Base-by-base conservation (phyloP, 441 rosid species). In the Macaranga tanarius region DNA sequence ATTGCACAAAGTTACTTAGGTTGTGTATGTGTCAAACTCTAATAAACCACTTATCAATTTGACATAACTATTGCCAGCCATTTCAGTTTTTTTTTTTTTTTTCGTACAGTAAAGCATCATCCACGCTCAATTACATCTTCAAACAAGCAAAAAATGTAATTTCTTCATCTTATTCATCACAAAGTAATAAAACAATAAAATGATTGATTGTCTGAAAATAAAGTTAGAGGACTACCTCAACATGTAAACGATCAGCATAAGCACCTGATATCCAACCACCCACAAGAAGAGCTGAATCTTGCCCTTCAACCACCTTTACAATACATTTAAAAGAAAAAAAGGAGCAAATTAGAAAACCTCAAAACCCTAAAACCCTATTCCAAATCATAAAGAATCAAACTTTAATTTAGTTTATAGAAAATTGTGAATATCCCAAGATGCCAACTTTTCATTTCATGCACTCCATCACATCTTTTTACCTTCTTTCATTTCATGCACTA, bases 211-310 rank as follows among this genome's bases (percentile, higher is more conserved):
- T 25, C n/a, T 25, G 13, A 40, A 25, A 64, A 52, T 13, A 16
- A 58, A 57, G 28, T 20, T 15, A 74, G 25, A 61, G 15, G 42
- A 67, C 58, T 71, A 92, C 98, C 93, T 94, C 95, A 65, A 94
- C 95, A 79, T 90, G 90, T 65, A 92, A 81, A 67, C 95, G 95
- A 82, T 92, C 99, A 77, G 82, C 89, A 84, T 85, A 94, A 61
- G 97, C 89, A 51, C 85, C 84, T 0, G 97, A 92, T 67, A 92
- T 92, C 99, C 97, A 94, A 70, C 82, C 86, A 74, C 96, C 93
- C 77, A 94, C 95, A 19, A 77, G 86, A 70, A 86, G 79, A 68
- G 97, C 99, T 7, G 99, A 89, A 45, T 88, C 92, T 75, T 84
- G 78, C 54, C 97, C 99, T 86, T 95, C 99, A 75, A 92, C 99